A percentile compares a stretch with the other conserved stretches of the same genome.
Conservation (phyloP, 2,329 filamentous ascomycete species). For the Sporothrix dimorphospora region DNA sequence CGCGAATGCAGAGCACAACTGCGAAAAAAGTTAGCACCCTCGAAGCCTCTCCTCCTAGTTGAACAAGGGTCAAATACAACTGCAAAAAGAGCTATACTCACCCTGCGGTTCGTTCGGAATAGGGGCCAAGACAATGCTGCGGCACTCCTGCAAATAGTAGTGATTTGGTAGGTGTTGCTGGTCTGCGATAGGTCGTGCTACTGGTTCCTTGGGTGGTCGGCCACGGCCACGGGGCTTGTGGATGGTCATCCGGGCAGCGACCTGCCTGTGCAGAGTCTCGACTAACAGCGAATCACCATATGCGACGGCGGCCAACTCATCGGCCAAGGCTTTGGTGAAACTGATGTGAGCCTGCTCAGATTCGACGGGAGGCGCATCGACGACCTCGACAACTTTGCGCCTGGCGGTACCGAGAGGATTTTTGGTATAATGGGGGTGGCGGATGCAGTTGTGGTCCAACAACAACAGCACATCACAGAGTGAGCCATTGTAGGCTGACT, state of each 20-base stretch:
- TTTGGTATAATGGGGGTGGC: background rate
- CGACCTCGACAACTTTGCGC: conserved; percentile 32
- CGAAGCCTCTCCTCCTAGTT: background rate
- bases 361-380: conserved; percentile 29
- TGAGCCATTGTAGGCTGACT: conserved; percentile 30
- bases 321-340: conserved; percentile 31
- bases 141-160: conserved; percentile 29
- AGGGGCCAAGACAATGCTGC: conserved; percentile 32
- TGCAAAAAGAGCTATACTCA: conserved; percentile 7
- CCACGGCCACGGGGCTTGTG: conserved; percentile 30
- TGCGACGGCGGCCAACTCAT: conserved; percentile 29
- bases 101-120: conserved; percentile 30
- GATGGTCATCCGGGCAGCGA: conserved; percentile 29
- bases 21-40: background rate
- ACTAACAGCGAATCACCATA: conserved; percentile 17
- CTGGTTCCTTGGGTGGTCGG: conserved; percentile 31
- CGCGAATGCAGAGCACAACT: conserved; percentile 34
- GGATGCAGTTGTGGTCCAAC: conserved; percentile 29
- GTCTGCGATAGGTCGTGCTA: background rate
- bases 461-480: conserved; percentile 33
- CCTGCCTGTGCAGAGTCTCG: conserved; percentile 21
- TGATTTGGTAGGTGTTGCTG: conserved; percentile 32
- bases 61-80: background rate
- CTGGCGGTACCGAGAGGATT: background rate
- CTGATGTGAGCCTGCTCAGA: conserved; percentile 1